Conservation (phyloP, 1,284 basidiomycete species). For the Amylostereum chailletii region DNA sequence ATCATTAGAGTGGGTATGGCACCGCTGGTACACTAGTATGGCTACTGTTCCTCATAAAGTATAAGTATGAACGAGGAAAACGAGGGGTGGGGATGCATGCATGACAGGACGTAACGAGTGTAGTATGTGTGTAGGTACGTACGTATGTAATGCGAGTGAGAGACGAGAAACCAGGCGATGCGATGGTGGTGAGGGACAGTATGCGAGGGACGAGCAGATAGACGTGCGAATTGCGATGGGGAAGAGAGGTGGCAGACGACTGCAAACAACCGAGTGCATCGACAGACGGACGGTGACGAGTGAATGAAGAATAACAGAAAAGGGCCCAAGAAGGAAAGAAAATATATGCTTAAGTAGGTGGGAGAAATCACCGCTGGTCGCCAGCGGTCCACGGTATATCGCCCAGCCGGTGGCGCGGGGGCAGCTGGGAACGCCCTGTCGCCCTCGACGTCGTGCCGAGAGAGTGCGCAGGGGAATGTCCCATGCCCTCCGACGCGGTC, state of each 20-base stretch:
- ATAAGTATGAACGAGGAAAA: not conserved
- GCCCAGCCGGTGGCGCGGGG: slow-evolving; percentile 31
- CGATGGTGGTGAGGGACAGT: not conserved
- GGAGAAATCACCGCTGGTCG: slow-evolving; percentile 9
- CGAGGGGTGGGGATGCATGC: not conserved
- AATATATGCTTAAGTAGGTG: not conserved
- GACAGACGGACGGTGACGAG: not conserved
- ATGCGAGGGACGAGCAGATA: not conserved
- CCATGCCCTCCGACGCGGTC: slow-evolving; percentile 57
- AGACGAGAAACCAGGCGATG: not conserved
- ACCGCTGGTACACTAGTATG: not conserved
- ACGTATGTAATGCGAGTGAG: too few relatives aligned
- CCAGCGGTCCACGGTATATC: slow-evolving; percentile 41
- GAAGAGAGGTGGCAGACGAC: not conserved
- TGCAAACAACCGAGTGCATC: not conserved
- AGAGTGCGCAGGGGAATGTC: slow-evolving; percentile 20
- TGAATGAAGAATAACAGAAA: not conserved
- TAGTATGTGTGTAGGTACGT: too few relatives aligned
- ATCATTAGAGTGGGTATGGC: not conserved
- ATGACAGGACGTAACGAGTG: too few relatives aligned
- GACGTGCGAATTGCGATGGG: not conserved
- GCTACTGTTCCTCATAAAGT: not conserved
- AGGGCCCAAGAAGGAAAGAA: not conserved
- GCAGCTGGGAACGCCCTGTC: slow-evolving; percentile 13
- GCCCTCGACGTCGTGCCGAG: slow-evolving; percentile 13